Base-by-base conservation (phyloP, 1,139 yeast species). In the Candida pseudoviswanathii region DNA sequence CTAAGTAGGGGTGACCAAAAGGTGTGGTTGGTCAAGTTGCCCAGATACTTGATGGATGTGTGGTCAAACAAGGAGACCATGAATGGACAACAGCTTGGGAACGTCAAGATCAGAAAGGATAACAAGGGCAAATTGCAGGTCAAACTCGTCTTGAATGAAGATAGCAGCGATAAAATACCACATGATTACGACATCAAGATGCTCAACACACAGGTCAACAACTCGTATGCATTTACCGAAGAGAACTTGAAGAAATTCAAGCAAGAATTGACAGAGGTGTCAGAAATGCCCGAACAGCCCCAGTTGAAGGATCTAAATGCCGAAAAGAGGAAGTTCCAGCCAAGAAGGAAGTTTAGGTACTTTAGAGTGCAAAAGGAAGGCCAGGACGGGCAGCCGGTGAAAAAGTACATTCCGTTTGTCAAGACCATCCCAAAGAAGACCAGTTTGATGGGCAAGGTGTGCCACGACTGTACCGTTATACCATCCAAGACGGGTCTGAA, bases 1-100 rank as follows among this genome's bases (percentile, higher is more conserved):
- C 62, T 86, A 44, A 55, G 68, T 5, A 68, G 71, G 30, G 81
- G 84, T 8, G 71, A 70, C 44, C 84, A 84, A 58, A 90, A 90
- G 60, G 86, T 94, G 40, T 94, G 99, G 99, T 74, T 94, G 29
- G 96, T 94, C 27, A 83, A 96, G 59, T 72, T 94, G 58, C 98
- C 99, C 3, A 83, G 89, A 61, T 91, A 90, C 62, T 74, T 94
- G 54, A 88, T 96, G 44, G 91, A 86, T 46, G 78, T 81, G 57
- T 91, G 97, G 96, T 80, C 84, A 49, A 78, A 86, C 54, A 78
- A 82, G 43, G 82, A 78, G 11, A 73, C 73, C 36, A 68, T 87
- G 52, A 77, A 82, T 51, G 95, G 97, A 1, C 84, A 86, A 60
- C 86, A 85, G 55, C 71, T 94, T 54, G 99, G 97, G 8, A 84